Percentiles rank a stretch among this genome's conserved stretches.
Evolutionary conservation across 345 rosid species (phyloP).

Genomic region (Pelargonium nanum): DNA sequence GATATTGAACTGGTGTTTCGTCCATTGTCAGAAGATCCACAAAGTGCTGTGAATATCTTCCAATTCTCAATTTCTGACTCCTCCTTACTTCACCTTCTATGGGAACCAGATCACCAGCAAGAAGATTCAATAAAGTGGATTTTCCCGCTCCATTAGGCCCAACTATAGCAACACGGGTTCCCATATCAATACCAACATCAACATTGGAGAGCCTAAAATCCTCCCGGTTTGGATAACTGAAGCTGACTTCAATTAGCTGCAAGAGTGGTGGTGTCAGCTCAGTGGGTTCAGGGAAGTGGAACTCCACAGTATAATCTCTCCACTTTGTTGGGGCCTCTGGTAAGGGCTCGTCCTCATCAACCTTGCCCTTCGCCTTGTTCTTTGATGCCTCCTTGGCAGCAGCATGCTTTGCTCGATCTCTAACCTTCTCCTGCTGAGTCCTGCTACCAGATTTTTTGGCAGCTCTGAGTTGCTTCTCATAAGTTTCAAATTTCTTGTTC

Average conservation of each 20-base stretch:
- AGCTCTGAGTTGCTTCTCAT: constrained; percentile 74
- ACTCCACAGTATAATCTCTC: constrained; percentile 88
- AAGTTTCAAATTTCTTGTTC: constrained; percentile 71
- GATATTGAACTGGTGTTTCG: constrained; percentile 89
- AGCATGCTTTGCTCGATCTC: constrained; percentile 59
- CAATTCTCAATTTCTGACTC: constrained; percentile 87
- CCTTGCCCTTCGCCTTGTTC: constrained; percentile 61
- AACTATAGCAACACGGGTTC: constrained; percentile 84
- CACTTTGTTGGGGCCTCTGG: constrained; percentile 77
- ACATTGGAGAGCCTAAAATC: constrained; percentile 76
- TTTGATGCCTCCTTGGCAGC: constrained; percentile 77
- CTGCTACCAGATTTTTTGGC: constrained; percentile 82
- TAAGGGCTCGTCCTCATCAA: constrained; percentile 59
- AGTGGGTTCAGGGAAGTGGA: constrained; percentile 94
- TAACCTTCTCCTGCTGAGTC: constrained; percentile 80
- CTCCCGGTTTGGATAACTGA: constrained; percentile 71
- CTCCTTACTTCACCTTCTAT: constrained; percentile 72
- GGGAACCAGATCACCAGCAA: constrained; percentile 83
- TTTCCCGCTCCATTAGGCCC: constrained; percentile 99
- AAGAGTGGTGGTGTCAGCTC: constrained; percentile 89
- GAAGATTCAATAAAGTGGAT: constrained; percentile 82
- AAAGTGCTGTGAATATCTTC: constrained; percentile 94
- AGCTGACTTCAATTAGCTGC: constrained; percentile 85
- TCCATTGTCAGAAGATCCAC: constrained; percentile 85
- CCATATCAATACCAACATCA: constrained; percentile 98